Percentiles rank a stretch among this genome's conserved stretches.
Conservation (phyloP, 345 rosid genomes). For the Bruguiera parviflora region DNA sequence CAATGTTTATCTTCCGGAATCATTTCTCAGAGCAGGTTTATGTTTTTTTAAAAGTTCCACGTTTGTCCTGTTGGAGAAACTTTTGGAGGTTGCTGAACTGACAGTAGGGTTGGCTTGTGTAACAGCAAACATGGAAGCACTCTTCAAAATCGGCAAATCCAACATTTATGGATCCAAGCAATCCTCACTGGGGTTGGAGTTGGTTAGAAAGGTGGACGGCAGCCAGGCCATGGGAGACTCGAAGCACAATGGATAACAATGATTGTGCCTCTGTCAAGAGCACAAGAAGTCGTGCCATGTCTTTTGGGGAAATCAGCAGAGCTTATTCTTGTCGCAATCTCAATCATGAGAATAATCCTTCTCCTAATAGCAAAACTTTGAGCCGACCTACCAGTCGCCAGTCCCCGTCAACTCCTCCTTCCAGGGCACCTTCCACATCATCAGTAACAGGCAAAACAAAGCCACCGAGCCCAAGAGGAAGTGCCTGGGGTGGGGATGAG, state of each 20-base stretch:
- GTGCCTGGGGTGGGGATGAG: conserved; percentile 49
- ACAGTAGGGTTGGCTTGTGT: not conserved
- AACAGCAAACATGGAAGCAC: conserved; percentile 83
- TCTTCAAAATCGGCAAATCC: conserved; percentile 49
- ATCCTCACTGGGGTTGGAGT: conserved; percentile 98
- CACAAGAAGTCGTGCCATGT: conserved; percentile 41
- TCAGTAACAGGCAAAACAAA: conserved; percentile 27
- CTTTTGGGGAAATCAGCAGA: conserved; percentile 49
- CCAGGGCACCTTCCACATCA: conserved; percentile 26
- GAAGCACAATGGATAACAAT: conserved; percentile 36
- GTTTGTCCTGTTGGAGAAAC: no score
- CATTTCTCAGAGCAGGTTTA: no score
- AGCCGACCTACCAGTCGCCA: conserved; percentile 38
- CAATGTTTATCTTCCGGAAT: no score
- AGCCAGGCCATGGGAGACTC: conserved; percentile 67
- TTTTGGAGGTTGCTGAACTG: not conserved
- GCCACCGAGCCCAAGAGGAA: conserved; percentile 46
- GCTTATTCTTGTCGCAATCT: conserved; percentile 33
- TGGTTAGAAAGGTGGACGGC: conserved; percentile 93
- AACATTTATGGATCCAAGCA: conserved; percentile 81
- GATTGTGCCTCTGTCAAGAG: conserved; percentile 64
- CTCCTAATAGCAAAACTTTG: conserved; percentile 38
- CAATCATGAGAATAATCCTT: conserved; percentile 32
- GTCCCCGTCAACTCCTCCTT: conserved; percentile 47
- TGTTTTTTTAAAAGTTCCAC: no score